Percentiles rank a stretch among this genome's conserved stretches.
phyloP scores from a whole-genome alignment of 352 stramenopile species.

The Globisporangium camurandrum region DNA sequence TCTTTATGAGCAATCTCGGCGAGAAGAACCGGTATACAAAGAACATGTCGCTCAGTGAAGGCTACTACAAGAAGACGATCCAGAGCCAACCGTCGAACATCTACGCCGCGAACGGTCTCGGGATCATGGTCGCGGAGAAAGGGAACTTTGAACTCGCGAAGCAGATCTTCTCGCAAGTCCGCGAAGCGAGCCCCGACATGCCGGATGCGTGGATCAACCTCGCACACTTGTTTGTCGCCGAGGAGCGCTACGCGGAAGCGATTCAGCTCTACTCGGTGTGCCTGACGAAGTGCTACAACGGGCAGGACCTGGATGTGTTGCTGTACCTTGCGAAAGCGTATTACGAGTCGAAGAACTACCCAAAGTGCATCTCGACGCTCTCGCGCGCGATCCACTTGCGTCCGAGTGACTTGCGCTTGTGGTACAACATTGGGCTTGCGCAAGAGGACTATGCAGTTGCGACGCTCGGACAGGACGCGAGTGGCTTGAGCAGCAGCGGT shows the following conservation, averaged over 20 bases:
- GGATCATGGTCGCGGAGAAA: slow-evolving; percentile 97
- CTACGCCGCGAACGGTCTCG: slow-evolving; percentile 95
- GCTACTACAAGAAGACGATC: slow-evolving; percentile 96
- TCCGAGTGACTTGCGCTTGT: slow-evolving; percentile 71
- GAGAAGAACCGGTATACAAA: slow-evolving; percentile 94
- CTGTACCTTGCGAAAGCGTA: slow-evolving; percentile 86
- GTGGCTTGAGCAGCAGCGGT: too few species aligned
- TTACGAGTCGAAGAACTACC: slow-evolving; percentile 86
- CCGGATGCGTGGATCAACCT: slow-evolving; percentile 96
- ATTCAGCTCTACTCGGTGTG: slow-evolving; percentile 95
- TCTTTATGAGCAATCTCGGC: slow-evolving; percentile 97
- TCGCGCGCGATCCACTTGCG: slow-evolving; percentile 73
- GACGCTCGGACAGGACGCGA: slow-evolving; percentile 68
- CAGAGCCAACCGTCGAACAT: slow-evolving; percentile 91
- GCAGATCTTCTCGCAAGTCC: slow-evolving; percentile 94
- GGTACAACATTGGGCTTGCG: slow-evolving; percentile 82
- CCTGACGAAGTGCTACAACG: slow-evolving; percentile 86
- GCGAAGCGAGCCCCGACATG: slow-evolving; percentile 94
- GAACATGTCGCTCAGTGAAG: slow-evolving; percentile 91
- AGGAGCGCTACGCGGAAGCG: slow-evolving; percentile 94
- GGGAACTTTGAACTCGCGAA: slow-evolving; percentile 94
- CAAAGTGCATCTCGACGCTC: slow-evolving; percentile 80
- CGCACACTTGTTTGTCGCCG: slow-evolving; percentile 94
- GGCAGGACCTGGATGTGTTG: slow-evolving; percentile 71
- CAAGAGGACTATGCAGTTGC: slow-evolving; percentile 85